A percentile compares a stretch with the other conserved stretches of the same genome.
These are phyloP conservation scores for Fusarium poae DNA, from an alignment of 2,329 filamentous ascomycete species.

Conservation along the genomic window DNA sequence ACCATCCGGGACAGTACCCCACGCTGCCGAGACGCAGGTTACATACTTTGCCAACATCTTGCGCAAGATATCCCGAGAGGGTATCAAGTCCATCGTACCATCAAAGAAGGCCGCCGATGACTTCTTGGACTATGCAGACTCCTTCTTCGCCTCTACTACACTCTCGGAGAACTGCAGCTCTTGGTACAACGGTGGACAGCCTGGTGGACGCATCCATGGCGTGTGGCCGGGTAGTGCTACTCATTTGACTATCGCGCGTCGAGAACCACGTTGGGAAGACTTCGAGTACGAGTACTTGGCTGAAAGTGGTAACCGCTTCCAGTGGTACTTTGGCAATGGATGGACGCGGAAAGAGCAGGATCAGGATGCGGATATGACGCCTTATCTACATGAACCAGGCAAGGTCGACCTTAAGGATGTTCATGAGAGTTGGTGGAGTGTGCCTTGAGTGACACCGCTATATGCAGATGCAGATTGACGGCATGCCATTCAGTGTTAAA, in stretches of 20 bases:
- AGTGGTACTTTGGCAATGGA: background rate
- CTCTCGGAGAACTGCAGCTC: background rate
- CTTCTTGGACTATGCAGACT: background rate
- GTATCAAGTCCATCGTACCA: background rate
- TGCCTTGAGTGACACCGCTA: background rate
- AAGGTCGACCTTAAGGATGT: background rate
- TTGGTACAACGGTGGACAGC: constrained; percentile 1
- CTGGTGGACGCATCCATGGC: background rate
- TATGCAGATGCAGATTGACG: background rate
- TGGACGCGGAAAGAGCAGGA: background rate
- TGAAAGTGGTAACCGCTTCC: background rate
- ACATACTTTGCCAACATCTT: constrained; percentile 3
- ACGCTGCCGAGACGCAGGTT: background rate
- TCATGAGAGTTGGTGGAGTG: constrained; percentile 1
- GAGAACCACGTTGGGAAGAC: constrained; percentile 4
- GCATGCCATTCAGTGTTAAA: too few relatives aligned
- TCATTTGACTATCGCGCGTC: background rate
- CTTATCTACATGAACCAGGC: constrained; percentile 1
- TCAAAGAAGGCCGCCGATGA: background rate
- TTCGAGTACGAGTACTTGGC: background rate
- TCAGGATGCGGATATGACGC: background rate
- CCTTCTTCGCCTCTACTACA: background rate
- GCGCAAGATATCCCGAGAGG: background rate
- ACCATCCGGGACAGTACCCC: background rate
- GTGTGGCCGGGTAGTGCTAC: constrained; percentile 7